A percentile compares a stretch with the other conserved stretches of the same genome.
phyloP scores from a whole-genome alignment of 148 eudicot genomes.

The Camellia japonica region DNA sequence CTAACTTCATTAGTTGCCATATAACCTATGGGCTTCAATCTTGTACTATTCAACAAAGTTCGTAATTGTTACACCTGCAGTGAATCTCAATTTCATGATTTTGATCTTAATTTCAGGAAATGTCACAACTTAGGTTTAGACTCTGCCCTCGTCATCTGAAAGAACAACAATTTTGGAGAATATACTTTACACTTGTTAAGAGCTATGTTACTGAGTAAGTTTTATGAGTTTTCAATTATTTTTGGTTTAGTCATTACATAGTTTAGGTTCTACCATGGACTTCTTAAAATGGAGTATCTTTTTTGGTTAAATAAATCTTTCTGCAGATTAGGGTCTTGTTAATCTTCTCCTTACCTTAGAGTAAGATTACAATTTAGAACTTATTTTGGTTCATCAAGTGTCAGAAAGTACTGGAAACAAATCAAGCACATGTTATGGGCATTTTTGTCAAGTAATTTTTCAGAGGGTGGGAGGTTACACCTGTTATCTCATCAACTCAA shows the following conservation, averaged over 20 bases:
- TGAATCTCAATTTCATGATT: not conserved
- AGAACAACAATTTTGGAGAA: constrained; percentile 89
- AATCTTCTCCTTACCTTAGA: too few relatives aligned
- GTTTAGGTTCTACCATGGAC: not conserved
- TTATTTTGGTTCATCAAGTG: not conserved
- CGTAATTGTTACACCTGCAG: not conserved
- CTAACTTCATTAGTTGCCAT: not conserved
- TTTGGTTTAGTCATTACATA: not conserved
- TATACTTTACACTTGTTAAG: constrained; percentile 75
- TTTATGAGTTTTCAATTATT: constrained; percentile 4
- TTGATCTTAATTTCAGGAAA: constrained; percentile 50
- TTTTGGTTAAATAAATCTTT: not conserved
- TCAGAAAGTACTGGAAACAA: not conserved
- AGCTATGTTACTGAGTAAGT: constrained; percentile 66
- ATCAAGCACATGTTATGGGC: not conserved
- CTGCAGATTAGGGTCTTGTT: too few relatives aligned
- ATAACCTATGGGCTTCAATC: not conserved
- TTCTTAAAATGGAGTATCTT: not conserved
- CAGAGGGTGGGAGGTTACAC: too few relatives aligned
- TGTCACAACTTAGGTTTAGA: constrained; percentile 70
- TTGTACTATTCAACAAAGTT: not conserved
- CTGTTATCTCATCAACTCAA: not conserved
- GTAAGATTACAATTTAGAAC: too few relatives aligned
- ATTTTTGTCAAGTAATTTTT: too few relatives aligned
- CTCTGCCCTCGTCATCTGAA: constrained; percentile 80